Conservation (phyloP, 805 yeast genomes). For the Wilhelminamyces savonicus region DNA sequence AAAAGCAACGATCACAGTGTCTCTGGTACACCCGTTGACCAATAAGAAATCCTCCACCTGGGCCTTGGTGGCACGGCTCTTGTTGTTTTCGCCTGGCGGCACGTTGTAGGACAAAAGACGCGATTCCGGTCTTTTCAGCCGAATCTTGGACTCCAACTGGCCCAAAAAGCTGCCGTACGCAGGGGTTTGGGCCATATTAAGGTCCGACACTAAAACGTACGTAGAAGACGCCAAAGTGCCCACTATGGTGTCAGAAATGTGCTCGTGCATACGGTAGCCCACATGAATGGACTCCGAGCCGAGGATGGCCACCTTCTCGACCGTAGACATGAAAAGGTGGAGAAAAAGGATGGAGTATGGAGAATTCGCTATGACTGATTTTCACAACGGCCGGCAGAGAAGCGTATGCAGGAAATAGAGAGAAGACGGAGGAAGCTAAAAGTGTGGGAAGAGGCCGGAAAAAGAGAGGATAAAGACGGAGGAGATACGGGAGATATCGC, state of each 20-base stretch:
- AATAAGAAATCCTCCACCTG: conserved; percentile 86
- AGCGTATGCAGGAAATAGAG: background rate
- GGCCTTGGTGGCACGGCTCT: conserved; percentile 84
- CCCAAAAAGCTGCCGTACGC: conserved; percentile 39
- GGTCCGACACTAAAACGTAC: conserved; percentile 84
- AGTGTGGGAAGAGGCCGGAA: too few species aligned
- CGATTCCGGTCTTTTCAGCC: conserved; percentile 50
- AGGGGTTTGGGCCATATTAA: conserved; percentile 61
- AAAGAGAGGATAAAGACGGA: too few species aligned
- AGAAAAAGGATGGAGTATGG: background rate
- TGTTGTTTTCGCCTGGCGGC: conserved; percentile 90
- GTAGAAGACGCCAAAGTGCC: conserved; percentile 71
- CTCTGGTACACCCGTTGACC: conserved; percentile 85
- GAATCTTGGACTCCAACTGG: conserved; percentile 16
- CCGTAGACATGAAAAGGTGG: conserved; percentile 11
- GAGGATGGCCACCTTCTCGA: conserved; percentile 63
- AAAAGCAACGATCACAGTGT: conserved; percentile 86
- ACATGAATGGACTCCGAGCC: conserved; percentile 84
- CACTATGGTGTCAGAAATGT: conserved; percentile 65
- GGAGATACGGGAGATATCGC: too few species aligned
- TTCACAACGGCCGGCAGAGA: background rate
- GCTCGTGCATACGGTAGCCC: conserved; percentile 74
- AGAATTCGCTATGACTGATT: conserved; percentile 2
- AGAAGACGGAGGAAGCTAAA: too few species aligned
- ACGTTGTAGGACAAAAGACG: conserved; percentile 71